Conservation (phyloP, 257 asterid species). For the Primulina eburnea region DNA sequence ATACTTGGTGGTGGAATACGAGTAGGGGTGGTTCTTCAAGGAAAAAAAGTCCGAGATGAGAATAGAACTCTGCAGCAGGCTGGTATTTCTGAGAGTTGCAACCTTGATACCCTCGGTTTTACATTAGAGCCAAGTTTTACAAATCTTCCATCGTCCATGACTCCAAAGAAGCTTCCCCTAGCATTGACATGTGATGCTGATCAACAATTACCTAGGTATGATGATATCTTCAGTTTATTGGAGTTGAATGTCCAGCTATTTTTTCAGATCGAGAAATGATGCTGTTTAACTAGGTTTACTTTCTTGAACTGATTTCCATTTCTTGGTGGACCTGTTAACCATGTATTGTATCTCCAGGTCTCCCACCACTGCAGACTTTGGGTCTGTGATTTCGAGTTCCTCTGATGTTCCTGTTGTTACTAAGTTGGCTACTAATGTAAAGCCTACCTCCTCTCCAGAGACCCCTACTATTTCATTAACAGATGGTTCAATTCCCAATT, state of each 20-base stretch:
- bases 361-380: conserved; percentile 43
- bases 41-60: conserved; percentile 75
- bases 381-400: conserved; percentile 50
- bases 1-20: conserved; percentile 63
- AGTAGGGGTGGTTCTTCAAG: conserved; percentile 72
- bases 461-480: conserved; percentile 29
- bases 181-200: conserved; percentile 34
- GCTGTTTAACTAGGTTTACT: not conserved
- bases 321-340: conserved; percentile 8
- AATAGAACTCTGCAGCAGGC: conserved; percentile 66
- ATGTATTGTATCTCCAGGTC: conserved; percentile 41
- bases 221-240: not conserved
- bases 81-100: conserved; percentile 56
- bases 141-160: conserved; percentile 33
- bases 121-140: conserved; percentile 54
- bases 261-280: not conserved
- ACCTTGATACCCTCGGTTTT: conserved; percentile 66
- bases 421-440: conserved; percentile 39
- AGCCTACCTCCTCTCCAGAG: conserved; percentile 33
- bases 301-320: not conserved
- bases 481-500: conserved; percentile 40
- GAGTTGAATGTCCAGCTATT: not conserved
- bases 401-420: conserved; percentile 36
- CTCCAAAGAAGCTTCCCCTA: conserved; percentile 31
- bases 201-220: conserved; percentile 40